Evolutionary conservation across 139 green algal species (phyloP).

Genomic region (Picochlorum sp.): DNA sequence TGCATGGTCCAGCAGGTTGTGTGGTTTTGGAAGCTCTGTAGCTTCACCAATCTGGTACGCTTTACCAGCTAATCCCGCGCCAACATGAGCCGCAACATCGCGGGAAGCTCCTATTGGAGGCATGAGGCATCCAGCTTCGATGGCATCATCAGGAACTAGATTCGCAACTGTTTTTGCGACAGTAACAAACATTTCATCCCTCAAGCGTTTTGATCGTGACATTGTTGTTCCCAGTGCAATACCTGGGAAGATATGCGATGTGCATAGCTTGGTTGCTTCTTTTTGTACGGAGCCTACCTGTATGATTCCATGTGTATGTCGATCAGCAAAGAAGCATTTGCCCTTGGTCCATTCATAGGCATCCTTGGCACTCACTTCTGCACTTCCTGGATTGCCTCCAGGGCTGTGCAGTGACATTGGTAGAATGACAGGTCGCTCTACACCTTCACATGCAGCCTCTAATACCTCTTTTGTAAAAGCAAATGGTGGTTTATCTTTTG

Average conservation of each 20-base stretch:
- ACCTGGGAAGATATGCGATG: conserved; percentile 44
- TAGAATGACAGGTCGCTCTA: conserved; percentile 62
- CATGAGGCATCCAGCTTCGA: conserved; percentile 40
- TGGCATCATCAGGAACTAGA: conserved; percentile 53
- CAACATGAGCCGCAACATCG: conserved; percentile 58
- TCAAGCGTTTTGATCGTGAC: conserved; percentile 54
- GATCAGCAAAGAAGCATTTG: conserved; percentile 23
- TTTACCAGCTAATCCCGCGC: conserved; percentile 54
- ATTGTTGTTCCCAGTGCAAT: conserved; percentile 49
- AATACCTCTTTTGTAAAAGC: conserved; percentile 42
- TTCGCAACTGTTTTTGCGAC: conserved; percentile 62
- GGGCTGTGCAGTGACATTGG: conserved; percentile 44
- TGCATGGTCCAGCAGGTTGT: conserved; percentile 57
- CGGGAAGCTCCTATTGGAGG: conserved; percentile 40
- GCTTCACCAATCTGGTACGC: conserved; percentile 69
- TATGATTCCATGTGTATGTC: background rate
- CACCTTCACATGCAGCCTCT: conserved; percentile 37
- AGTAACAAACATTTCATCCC: conserved; percentile 75
- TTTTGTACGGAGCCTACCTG: conserved; percentile 1
- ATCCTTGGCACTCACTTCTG: conserved; percentile 53
- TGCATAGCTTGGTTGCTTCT: conserved; percentile 15
- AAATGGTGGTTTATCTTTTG: conserved; percentile 14
- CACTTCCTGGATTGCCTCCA: conserved; percentile 6
- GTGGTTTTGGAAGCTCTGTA: conserved; percentile 71
- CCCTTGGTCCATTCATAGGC: conserved; percentile 53